Evolutionary conservation across 2,329 filamentous ascomycete species (phyloP), one percentile per base, ranked within the genome.

Genomic region (Penicillium digitatum): DNA sequence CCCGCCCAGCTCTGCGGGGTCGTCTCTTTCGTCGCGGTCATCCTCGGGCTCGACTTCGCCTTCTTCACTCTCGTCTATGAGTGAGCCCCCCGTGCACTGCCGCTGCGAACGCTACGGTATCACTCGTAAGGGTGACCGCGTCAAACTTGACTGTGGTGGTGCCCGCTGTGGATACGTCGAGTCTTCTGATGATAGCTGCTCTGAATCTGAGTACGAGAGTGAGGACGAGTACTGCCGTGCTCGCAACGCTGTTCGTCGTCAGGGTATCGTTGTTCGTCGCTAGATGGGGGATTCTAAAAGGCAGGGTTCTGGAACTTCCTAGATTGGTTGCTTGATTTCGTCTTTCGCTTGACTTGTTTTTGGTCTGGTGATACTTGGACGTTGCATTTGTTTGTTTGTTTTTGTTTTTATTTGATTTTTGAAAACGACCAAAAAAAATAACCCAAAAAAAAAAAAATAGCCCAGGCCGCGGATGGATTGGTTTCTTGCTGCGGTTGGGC

Each of bases 31-130:
- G 66, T 92, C 90, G 74, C 90, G 89, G 59, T 88, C 67, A 10
- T 88, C 67, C 3, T 69, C 88, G 60, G 82, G 81, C 75, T 76
- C 72, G 56, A 79, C 76, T 47, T 81, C 79, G 32, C 80, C 80
- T 20, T 79, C 76, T 16, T 80, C 77, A 49, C 65, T 79, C 49
- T 90, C 88, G 49, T 88, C 88, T 69, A 86, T 85, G 77, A 87
- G 82, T 62, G 81, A 85, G 66, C 79, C 77, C 58, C 78, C 77
- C 56, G 72, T 74, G 48, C 83, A 82, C 73, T 97, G 94, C 85
- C 91, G 87, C 62, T 97, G 93, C 79, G 90, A 96, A 76, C 89
- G 92, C 78, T 96, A 94, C 80, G 93, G 92, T 67, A 95, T 97
- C 80, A 96, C 92, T 62, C 89, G 91, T 78, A 87, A 87, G 74